Evolutionary conservation across 352 stramenopile species (phyloP).

Genomic region (Phytophthora cajani): DNA sequence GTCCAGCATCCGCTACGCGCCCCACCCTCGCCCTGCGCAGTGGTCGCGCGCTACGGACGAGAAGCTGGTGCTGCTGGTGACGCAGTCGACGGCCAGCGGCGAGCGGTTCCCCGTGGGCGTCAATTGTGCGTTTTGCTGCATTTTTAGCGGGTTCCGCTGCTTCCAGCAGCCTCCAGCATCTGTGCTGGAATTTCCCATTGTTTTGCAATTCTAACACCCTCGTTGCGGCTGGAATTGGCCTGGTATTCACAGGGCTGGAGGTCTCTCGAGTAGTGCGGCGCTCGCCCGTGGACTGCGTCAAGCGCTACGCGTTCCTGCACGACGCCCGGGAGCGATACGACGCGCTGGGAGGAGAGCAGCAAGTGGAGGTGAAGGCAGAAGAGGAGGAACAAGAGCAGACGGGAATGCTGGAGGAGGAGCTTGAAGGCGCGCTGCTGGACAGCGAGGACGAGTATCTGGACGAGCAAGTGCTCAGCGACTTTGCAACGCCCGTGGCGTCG

Average conservation of each 20-base stretch:
- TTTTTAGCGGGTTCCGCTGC: background rate
- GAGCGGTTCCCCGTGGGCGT: slow-evolving; percentile 85
- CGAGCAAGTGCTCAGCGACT: slow-evolving; percentile 68
- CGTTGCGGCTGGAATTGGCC: slow-evolving; percentile 15
- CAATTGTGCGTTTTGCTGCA: slow-evolving; percentile 66
- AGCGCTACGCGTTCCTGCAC: slow-evolving; percentile 80
- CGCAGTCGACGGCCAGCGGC: slow-evolving; percentile 69
- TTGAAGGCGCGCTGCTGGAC: slow-evolving; percentile 33
- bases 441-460: slow-evolving; percentile 46
- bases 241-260: slow-evolving; percentile 60
- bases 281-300: slow-evolving; percentile 82
- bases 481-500: slow-evolving; percentile 64
- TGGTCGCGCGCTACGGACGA: slow-evolving; percentile 66
- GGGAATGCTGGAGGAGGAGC: slow-evolving; percentile 15
- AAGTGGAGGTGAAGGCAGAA: slow-evolving; percentile 23
- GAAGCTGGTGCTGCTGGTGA: slow-evolving; percentile 67
- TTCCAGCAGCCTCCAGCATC: background rate
- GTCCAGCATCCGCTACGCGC: slow-evolving; percentile 60
- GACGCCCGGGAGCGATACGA: slow-evolving; percentile 47
- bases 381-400: slow-evolving; percentile 6
- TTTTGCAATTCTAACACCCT: slow-evolving; percentile 14
- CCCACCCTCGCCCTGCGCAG: slow-evolving; percentile 31
- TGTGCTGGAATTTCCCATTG: background rate
- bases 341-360: slow-evolving; percentile 18
- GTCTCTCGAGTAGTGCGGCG: slow-evolving; percentile 62